A percentile compares a stretch with the other conserved stretches of the same genome.
phyloP scores from a whole-genome alignment of 805 yeast species.

The Candida mattraensis region DNA sequence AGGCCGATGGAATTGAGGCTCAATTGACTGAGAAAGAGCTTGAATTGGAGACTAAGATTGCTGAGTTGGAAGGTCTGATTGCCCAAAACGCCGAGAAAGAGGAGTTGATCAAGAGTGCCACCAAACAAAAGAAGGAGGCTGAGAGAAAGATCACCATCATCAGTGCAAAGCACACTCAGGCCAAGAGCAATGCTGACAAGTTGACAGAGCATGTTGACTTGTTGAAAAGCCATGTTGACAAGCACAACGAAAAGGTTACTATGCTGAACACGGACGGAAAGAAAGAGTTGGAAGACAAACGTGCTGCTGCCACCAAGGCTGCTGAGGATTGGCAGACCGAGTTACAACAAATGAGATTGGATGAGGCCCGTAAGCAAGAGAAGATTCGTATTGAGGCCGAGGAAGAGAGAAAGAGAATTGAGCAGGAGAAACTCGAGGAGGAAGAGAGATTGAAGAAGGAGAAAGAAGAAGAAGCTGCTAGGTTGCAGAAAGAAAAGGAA shows the following conservation, averaged over 20 bases:
- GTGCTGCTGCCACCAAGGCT: constrained; percentile 42
- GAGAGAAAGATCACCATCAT: constrained; percentile 36
- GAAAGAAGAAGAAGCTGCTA: constrained; percentile 29
- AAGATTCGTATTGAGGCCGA: constrained; percentile 39
- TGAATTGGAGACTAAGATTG: constrained; percentile 32
- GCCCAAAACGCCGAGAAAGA: constrained; percentile 42
- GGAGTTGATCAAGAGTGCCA: constrained; percentile 24
- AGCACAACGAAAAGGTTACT: constrained; percentile 44
- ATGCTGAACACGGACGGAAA: constrained; percentile 39
- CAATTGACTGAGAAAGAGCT: constrained; percentile 42
- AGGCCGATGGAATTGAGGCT: constrained; percentile 39
- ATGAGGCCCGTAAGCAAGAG: constrained; percentile 48
- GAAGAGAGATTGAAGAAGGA: constrained; percentile 33
- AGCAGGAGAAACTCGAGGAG: constrained; percentile 38
- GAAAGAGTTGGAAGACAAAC: constrained; percentile 36
- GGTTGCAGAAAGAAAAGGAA: constrained; percentile 21
- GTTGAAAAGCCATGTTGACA: constrained; percentile 42
- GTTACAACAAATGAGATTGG: constrained; percentile 42
- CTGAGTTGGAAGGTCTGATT: constrained; percentile 40
- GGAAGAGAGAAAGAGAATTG: constrained; percentile 41
- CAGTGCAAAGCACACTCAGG: constrained; percentile 37
- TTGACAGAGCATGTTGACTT: constrained; percentile 45
- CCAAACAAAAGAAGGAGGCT: constrained; percentile 40
- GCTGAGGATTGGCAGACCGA: constrained; percentile 45
- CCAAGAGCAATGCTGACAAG: constrained; percentile 38